phyloP scores from a whole-genome alignment of 352 stramenopile genomes.

The Pythium aphanidermatum region DNA sequence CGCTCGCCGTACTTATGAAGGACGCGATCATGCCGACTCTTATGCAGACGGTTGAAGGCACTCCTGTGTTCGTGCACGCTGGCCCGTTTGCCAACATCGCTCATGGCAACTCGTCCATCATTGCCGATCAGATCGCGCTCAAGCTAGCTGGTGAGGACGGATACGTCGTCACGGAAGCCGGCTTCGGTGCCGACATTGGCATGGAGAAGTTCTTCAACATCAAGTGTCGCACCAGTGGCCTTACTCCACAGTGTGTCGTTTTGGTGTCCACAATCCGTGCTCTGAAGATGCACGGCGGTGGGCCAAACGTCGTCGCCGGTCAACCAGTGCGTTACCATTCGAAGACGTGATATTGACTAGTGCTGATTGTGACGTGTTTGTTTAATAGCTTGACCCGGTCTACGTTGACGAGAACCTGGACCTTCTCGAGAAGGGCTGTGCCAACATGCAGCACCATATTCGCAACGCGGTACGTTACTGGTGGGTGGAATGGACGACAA shows the following conservation, averaged over 20 bases:
- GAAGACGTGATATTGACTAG: not conserved
- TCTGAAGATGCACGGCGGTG: slow-evolving; percentile 99
- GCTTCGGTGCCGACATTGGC: slow-evolving; percentile 97
- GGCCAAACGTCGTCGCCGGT: slow-evolving; percentile 91
- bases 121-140: slow-evolving; percentile 94
- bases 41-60: slow-evolving; percentile 98
- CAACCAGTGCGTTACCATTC: slow-evolving; percentile 67
- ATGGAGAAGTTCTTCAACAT: slow-evolving; percentile 99
- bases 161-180: slow-evolving; percentile 96
- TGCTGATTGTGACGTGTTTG: not conserved
- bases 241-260: slow-evolving; percentile 96
- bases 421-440: slow-evolving; percentile 87
- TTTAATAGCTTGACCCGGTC: slow-evolving; percentile 62
- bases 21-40: slow-evolving; percentile 96
- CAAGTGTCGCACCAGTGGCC: slow-evolving; percentile 94
- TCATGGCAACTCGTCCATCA: slow-evolving; percentile 96
- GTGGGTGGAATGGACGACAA: not conserved
- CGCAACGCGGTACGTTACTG: slow-evolving; percentile 84
- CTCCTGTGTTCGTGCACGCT: slow-evolving; percentile 95
- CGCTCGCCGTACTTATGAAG: slow-evolving; percentile 97
- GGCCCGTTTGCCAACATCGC: slow-evolving; percentile 98
- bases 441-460: slow-evolving; percentile 96
- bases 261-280: slow-evolving; percentile 97
- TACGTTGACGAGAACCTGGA: slow-evolving; percentile 96
- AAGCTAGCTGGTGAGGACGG: slow-evolving; percentile 94